A percentile compares a stretch with the other conserved stretches of the same genome.
These are phyloP conservation scores for Lentinula raphanica DNA, from an alignment of 768 basidiomycete species.

Conservation along the genomic window DNA sequence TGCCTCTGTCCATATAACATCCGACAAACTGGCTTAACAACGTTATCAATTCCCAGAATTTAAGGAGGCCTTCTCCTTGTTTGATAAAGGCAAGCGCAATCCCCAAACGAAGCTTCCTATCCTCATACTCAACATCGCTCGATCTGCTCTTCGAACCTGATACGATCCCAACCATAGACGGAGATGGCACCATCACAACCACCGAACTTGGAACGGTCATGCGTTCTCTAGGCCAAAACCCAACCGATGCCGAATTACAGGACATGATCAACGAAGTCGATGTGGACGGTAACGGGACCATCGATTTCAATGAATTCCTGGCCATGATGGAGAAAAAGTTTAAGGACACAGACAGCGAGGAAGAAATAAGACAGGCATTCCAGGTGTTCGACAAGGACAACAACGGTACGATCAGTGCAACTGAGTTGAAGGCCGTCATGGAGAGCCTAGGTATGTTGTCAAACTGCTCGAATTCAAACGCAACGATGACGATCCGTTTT, in stretches of 20 bases:
- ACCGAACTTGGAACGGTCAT: slow-evolving; percentile 45
- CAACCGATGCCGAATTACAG: slow-evolving; percentile 43
- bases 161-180: slow-evolving; percentile 24
- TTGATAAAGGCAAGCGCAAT: slow-evolving; percentile 22
- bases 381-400: slow-evolving; percentile 28
- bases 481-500: too few relatives aligned
- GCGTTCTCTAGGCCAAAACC: slow-evolving; percentile 44
- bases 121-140: background rate
- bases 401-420: slow-evolving; percentile 21
- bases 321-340: slow-evolving; percentile 41
- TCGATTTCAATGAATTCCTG: slow-evolving; percentile 43
- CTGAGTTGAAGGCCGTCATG: slow-evolving; percentile 24
- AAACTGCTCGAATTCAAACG: background rate
- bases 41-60: slow-evolving; percentile 13
- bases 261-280: slow-evolving; percentile 45
- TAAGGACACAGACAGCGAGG: slow-evolving; percentile 34
- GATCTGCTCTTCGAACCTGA: background rate
- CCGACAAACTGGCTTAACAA: background rate
- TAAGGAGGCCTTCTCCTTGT: slow-evolving; percentile 19
- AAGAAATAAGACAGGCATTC: slow-evolving; percentile 42
- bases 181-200: slow-evolving; percentile 46
- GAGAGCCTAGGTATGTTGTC: slow-evolving; percentile 19
- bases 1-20: background rate
- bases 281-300: slow-evolving; percentile 37
- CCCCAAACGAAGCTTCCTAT: too few relatives aligned